These are phyloP conservation scores for Glebionis coronaria DNA, from an alignment of 129 eudicot species.

Conservation along the genomic window DNA sequence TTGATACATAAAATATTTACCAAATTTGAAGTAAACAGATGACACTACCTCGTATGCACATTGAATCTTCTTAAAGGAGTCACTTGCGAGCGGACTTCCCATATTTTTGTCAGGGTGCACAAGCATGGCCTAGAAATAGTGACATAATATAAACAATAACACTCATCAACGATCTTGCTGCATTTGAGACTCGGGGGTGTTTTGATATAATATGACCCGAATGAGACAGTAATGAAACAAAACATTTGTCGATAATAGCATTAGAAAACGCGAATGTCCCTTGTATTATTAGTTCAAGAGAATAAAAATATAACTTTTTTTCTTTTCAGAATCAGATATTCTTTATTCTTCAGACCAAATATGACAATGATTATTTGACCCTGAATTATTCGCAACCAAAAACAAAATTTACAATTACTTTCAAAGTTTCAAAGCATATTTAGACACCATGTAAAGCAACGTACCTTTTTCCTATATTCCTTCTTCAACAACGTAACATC, in stretches of 20 bases:
- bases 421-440: background rate
- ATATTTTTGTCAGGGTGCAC: constrained; percentile 99
- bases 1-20: background rate
- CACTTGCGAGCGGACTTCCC: constrained; percentile 98
- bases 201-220: background rate
- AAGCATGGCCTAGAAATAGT: constrained; percentile 67
- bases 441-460: background rate
- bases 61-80: constrained; percentile 90
- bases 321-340: no score
- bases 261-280: background rate
- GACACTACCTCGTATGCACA: constrained; percentile 82
- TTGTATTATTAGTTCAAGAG: background rate
- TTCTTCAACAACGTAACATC: constrained; percentile 67
- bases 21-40: background rate
- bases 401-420: no score
- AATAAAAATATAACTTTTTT: no score
- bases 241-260: background rate
- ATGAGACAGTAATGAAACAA: background rate
- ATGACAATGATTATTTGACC: no score
- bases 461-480: constrained; percentile 89
- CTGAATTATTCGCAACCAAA: no score
- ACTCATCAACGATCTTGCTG: background rate
- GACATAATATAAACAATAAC: background rate
- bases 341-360: no score
- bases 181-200: background rate